Evolutionary conservation across 371 early-diverging fungal species (phyloP).

Genomic region (Catenaria anguillulae): DNA sequence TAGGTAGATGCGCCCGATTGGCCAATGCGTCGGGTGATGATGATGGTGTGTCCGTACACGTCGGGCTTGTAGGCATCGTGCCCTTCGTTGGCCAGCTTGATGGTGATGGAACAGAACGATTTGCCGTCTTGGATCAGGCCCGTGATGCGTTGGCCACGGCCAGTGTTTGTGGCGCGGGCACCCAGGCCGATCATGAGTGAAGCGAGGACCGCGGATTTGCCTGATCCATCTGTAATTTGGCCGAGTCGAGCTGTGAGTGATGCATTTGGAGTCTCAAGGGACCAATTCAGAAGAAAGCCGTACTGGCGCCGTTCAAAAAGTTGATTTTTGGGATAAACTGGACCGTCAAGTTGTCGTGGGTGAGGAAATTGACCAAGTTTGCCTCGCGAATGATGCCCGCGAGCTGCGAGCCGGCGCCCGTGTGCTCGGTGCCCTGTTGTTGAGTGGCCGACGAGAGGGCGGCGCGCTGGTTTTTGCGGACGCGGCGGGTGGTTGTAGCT

Average conservation of each 20-base stretch:
- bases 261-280: no score
- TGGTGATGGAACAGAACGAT: conserved; percentile 29
- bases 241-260: neutral
- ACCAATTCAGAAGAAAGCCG: neutral
- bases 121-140: conserved; percentile 72
- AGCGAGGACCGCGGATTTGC: conserved; percentile 89
- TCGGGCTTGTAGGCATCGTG: conserved; percentile 63
- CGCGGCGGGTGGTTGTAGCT: no score
- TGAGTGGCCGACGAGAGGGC: no score
- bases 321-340: conserved; percentile 76
- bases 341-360: conserved; percentile 65
- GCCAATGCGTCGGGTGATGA: conserved; percentile 50
- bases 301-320: conserved; percentile 90
- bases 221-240: conserved; percentile 23
- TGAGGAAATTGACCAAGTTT: conserved; percentile 84
- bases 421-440: no score
- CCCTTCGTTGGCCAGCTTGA: conserved; percentile 69
- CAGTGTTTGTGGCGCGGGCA: conserved; percentile 71
- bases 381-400: conserved; percentile 15
- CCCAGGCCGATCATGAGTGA: conserved; percentile 81
- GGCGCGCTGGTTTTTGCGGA: no score
- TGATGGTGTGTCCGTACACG: conserved; percentile 60
- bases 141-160: conserved; percentile 63
- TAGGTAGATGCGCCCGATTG: conserved; percentile 41
- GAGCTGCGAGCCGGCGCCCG: no score